These are phyloP conservation scores for Dichomitus squalens DNA, from an alignment of 1,284 basidiomycete genomes.

Conservation along the genomic window DNA sequence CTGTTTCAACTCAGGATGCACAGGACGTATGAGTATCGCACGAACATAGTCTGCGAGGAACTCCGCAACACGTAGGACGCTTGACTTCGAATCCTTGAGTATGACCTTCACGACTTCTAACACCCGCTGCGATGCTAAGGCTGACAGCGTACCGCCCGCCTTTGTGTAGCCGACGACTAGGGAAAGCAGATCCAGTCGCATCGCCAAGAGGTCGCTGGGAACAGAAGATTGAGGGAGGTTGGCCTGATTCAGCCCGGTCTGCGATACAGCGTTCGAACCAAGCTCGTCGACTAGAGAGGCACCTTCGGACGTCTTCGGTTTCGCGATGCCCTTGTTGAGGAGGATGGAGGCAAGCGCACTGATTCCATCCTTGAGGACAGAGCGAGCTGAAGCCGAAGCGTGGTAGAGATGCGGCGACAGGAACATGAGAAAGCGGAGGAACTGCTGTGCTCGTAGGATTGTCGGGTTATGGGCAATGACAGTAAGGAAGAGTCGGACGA, in stretches of 20 bases:
- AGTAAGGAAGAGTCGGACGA: slow-evolving; percentile 75
- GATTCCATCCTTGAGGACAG: slow-evolving; percentile 67
- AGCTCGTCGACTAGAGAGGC: slow-evolving; percentile 24
- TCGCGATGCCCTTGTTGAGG: slow-evolving; percentile 44
- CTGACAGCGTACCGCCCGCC: slow-evolving; percentile 57
- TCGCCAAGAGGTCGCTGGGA: slow-evolving; percentile 55
- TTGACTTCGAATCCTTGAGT: slow-evolving; percentile 53
- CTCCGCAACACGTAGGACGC: slow-evolving; percentile 42
- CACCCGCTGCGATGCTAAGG: slow-evolving; percentile 48
- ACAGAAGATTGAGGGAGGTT: slow-evolving; percentile 43
- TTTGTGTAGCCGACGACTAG: slow-evolving; percentile 58
- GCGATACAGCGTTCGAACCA: slow-evolving; percentile 13
- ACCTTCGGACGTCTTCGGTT: slow-evolving; percentile 47
- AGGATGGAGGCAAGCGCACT: slow-evolving; percentile 67
- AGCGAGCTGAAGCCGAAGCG: slow-evolving; percentile 49
- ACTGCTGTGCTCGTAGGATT: slow-evolving; percentile 66
- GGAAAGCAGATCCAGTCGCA: slow-evolving; percentile 67
- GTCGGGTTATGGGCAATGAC: slow-evolving; percentile 79
- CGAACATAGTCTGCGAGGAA: slow-evolving; percentile 56
- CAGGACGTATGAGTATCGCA: slow-evolving; percentile 47
- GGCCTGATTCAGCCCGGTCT: slow-evolving; percentile 34
- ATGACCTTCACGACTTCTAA: slow-evolving; percentile 63
- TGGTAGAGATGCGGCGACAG: slow-evolving; percentile 63
- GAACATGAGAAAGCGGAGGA: slow-evolving; percentile 63
- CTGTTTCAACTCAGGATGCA: slow-evolving; percentile 48